Base-by-base conservation (phyloP, 306 rosid genomes). In the Crotalaria pallida region DNA sequence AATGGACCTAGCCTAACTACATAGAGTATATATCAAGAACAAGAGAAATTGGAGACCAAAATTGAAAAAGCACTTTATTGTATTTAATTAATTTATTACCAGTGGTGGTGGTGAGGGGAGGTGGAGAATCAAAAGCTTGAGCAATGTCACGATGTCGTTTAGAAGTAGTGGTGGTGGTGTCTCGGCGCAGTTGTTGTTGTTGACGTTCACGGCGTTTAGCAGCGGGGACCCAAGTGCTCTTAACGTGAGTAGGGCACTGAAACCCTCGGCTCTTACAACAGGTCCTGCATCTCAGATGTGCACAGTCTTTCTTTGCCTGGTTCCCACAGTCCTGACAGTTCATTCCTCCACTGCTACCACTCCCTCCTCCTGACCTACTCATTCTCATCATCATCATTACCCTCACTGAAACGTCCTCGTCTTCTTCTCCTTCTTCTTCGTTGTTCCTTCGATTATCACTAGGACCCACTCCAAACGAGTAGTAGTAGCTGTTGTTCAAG, bases 201-300 rank as follows among this genome's bases (percentile, higher is more conserved):
- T 84, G 99, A 11, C 97, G 81, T 69, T 91, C 92, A 1, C 99
- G 92, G 80, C 99, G 95, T 61, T 86, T 95, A 1, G 99, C 86
- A 0, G 96, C 99, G 0, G 99, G 99, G 40, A 95, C 96, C 99
- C 99, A 95, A 60, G 99, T 95, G 84, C 99, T 95, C 85, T 83
- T 95, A 16, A 95, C 88, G 81, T 95, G 99, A 13, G 99, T 88
- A 5, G 72, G 88, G 63, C 96, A 85, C 41, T 80, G 96, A 82
- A 88, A 26, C 21, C 38, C 62, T 83, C 99, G 89, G 77, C 96
- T 94, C 73, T 88, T 91, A 52, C 99, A 94, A 51, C 99, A 94
- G 17, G 99, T 94, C 38, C 99, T 78, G 77, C 99, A 94, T 59
- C 99, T 48, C 40, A 90, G 79, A 71, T 94, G 96, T 0, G 77